A percentile compares a stretch with the other conserved stretches of the same genome.
Evolutionary conservation across 805 yeast genomes (phyloP).

Genomic region (Wickerhamiella lipophila): DNA sequence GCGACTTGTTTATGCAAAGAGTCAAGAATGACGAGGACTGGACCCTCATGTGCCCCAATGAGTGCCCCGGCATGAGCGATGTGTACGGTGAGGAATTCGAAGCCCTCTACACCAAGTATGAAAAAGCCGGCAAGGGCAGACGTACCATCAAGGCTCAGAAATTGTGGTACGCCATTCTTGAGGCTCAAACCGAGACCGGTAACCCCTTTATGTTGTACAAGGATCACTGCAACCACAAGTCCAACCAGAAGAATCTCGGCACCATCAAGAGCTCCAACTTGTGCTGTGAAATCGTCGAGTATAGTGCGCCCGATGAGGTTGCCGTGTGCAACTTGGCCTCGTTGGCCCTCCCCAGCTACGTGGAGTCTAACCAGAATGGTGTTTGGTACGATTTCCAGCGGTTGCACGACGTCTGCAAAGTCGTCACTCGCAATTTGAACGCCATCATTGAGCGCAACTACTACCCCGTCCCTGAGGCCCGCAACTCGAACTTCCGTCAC

Average conservation of each 20-base stretch:
- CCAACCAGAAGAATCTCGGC: conserved; percentile 87
- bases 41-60: conserved; percentile 83
- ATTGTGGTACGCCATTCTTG: conserved; percentile 78
- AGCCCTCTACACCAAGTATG: conserved; percentile 58
- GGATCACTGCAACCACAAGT: conserved; percentile 77
- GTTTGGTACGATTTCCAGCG: conserved; percentile 55
- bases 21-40: conserved; percentile 69
- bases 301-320: conserved; percentile 80
- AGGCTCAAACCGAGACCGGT: conserved; percentile 93
- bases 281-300: conserved; percentile 90
- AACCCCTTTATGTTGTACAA: conserved; percentile 90
- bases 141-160: conserved; percentile 71
- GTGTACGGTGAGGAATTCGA: conserved; percentile 77
- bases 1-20: conserved; percentile 86
- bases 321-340: conserved; percentile 95
- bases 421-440: conserved; percentile 66
- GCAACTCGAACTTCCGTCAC: conserved; percentile 61
- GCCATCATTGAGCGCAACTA: conserved; percentile 69
- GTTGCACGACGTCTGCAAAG: conserved; percentile 66
- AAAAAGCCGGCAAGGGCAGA: conserved; percentile 50
- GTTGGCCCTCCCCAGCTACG: conserved; percentile 69
- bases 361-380: conserved; percentile 33
- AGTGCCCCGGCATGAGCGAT: conserved; percentile 75
- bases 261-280: conserved; percentile 84
- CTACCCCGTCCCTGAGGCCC: conserved; percentile 75